Percentiles rank a stretch among this genome's conserved stretches.
These are phyloP conservation scores for Irineochytrium annulatum DNA, from an alignment of 192 early-diverging fungal species.

Conservation along the genomic window DNA sequence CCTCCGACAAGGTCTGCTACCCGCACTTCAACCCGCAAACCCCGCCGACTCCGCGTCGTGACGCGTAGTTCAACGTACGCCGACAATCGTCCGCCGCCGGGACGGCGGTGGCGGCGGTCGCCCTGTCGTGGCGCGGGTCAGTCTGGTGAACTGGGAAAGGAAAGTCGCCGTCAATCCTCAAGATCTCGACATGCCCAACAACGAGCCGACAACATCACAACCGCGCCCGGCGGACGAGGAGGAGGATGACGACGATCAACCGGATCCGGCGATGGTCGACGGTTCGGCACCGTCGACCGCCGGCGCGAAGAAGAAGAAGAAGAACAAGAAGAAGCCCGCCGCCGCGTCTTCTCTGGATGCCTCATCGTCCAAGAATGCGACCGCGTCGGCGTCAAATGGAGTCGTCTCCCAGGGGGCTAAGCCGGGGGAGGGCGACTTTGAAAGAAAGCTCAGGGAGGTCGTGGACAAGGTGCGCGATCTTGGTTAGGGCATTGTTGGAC, in stretches of 20 bases:
- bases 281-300: background rate
- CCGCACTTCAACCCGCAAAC: too few species aligned
- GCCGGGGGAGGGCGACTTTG: background rate
- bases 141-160: too few species aligned
- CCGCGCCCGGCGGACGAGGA: background rate
- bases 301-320: slow-evolving; percentile 12
- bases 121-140: too few species aligned
- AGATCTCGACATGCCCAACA: too few species aligned
- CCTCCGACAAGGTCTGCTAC: too few species aligned
- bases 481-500: background rate
- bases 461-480: background rate
- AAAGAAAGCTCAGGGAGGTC: background rate
- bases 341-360: background rate
- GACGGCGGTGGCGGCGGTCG: too few species aligned
- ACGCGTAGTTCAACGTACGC: too few species aligned
- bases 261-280: background rate
- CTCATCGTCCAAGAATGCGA: background rate
- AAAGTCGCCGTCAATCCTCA: too few species aligned
- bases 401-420: background rate
- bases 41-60: too few species aligned
- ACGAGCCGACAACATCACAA: too few species aligned
- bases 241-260: slow-evolving; percentile 3
- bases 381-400: background rate
- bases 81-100: too few species aligned
- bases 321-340: slow-evolving; percentile 3